Base-by-base conservation (phyloP, 805 yeast species). In the Kluyveromyces dobzhanskii region DNA sequence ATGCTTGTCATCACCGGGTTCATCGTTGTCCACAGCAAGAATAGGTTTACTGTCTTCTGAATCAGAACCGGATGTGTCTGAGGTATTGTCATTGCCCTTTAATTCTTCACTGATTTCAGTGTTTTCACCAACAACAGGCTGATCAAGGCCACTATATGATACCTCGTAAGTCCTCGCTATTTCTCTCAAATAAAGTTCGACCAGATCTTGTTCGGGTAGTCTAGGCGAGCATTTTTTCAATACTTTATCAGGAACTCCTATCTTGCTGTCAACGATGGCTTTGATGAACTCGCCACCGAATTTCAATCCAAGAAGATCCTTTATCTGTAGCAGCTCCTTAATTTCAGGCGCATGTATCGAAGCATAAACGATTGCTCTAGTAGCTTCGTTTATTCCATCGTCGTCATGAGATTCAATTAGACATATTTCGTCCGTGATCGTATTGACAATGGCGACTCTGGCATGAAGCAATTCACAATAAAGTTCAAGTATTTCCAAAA, bases 391-490 rank as follows among this genome's bases (percentile, higher is more conserved):
- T 17, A 85, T 67, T n/a, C 82, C 65, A 35, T 59, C 61, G 10
- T 56, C 60, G 27, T 42, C 49, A 37, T 60, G 64, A 6, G 52
- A 44, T n/a, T 54, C 45, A 2, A 53, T 52, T 16, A 59, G 42
- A n/a, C 46, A 50, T 2, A 58, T 61, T 17, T 63, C 60, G 33
- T 66, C 56, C 16, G 51, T 45, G 11, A 59, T 54, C 33, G 67
- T 75, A 17, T 72, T 72, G 19, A 86, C 54, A 17, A 85, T 65
- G 12, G 78, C 71, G 10, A 82, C 72, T 41, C 96, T 67, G 0
- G 95, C 95, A 35, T 82, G 69, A 16, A 85, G 57, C 3, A 86
- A 64, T 59, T 87, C 95, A 53, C 95, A 80, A 56, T 85, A 85
- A 14, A 87, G 64, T 59, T 87, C 95, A 34, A 86, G 59, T 33